These are phyloP conservation scores for Beauveria sp. DNA, from an alignment of 2,329 filamentous ascomycete genomes.

Conservation along the genomic window DNA sequence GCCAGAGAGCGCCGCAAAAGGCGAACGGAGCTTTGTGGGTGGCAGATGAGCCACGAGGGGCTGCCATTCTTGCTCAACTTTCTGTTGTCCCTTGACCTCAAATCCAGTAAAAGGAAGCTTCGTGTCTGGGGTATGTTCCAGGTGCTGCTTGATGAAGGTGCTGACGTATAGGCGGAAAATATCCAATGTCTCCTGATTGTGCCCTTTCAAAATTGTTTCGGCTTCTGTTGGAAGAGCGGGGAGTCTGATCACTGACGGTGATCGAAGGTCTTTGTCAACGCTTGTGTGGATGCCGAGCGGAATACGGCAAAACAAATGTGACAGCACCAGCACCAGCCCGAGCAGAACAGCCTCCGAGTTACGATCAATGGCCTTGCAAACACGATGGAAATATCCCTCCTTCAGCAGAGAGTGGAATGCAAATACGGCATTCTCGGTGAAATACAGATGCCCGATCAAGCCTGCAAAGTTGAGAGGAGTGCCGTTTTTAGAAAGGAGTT, in stretches of 20 bases:
- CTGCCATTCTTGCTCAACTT: constrained; percentile 6
- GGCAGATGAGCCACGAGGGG: constrained; percentile 21
- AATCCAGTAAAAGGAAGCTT: constrained; percentile 48
- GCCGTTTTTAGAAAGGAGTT: constrained; percentile 54
- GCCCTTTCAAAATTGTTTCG: constrained; percentile 44
- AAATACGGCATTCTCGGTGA: constrained; percentile 66
- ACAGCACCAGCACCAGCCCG: constrained; percentile 60
- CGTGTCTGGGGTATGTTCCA: constrained; percentile 41
- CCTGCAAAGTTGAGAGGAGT: constrained; percentile 65
- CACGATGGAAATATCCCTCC: constrained; percentile 56
- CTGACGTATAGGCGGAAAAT: constrained; percentile 63
- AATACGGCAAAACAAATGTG: constrained; percentile 61
- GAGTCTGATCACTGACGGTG: constrained; percentile 59
- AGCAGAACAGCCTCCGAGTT: constrained; percentile 42
- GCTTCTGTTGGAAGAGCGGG: constrained; percentile 53
- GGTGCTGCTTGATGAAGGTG: constrained; percentile 60
- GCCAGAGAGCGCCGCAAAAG: constrained; percentile 66
- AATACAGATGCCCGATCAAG: constrained; percentile 65
- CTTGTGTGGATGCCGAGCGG: constrained; percentile 39
- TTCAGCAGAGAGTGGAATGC: constrained; percentile 69
- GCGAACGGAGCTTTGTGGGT: constrained; percentile 47
- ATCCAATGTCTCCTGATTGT: constrained; percentile 58
- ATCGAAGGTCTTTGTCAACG: constrained; percentile 42
- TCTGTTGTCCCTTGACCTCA: constrained; percentile 13
- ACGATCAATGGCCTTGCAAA: constrained; percentile 51